Evolutionary conservation across 1,139 yeast species (phyloP).

Genomic region (Tardiomyces digboiensis): DNA sequence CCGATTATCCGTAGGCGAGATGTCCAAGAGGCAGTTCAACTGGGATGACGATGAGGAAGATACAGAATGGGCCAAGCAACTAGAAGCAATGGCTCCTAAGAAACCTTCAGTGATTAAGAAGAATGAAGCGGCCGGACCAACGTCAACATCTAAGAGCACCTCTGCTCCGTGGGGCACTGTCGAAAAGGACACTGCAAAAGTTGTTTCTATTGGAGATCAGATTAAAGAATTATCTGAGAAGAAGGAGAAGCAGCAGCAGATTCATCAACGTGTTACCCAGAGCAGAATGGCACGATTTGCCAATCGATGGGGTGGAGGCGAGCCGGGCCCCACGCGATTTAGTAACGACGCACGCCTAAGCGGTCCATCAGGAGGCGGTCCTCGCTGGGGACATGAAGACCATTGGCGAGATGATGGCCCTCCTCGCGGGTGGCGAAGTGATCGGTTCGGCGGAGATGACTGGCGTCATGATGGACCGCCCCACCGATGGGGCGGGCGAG

Average conservation of each 20-base stretch:
- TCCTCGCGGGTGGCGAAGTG: neutral
- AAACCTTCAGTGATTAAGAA: constrained; percentile 1
- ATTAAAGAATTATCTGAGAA: constrained; percentile 15
- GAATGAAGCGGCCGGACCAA: constrained; percentile 3
- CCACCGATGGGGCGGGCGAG: neutral
- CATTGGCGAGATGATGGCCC: constrained; percentile 1
- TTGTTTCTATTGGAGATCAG: constrained; percentile 21
- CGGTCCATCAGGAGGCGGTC: constrained; percentile 4
- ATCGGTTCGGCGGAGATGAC: constrained; percentile 2
- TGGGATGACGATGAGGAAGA: constrained; percentile 28
- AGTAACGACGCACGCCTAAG: neutral
- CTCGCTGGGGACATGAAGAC: constrained; percentile 1
- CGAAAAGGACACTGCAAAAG: constrained; percentile 9
- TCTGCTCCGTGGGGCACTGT: constrained; percentile 4
- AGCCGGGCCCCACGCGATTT: neutral
- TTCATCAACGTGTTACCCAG: constrained; percentile 4
- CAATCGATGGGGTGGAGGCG: constrained; percentile 4
- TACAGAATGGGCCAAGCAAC: neutral
- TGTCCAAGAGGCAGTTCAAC: constrained; percentile 20
- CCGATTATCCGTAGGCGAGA: constrained; percentile 19
- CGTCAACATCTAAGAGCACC: constrained; percentile 2
- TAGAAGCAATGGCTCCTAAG: constrained; percentile 3
- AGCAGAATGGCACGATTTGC: constrained; percentile 5
- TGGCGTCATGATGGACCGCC: neutral
- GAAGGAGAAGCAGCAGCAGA: constrained; percentile 10